Base-by-base conservation (phyloP, 495 filamentous ascomycete genomes). In the Trypethelium eluteriae region DNA sequence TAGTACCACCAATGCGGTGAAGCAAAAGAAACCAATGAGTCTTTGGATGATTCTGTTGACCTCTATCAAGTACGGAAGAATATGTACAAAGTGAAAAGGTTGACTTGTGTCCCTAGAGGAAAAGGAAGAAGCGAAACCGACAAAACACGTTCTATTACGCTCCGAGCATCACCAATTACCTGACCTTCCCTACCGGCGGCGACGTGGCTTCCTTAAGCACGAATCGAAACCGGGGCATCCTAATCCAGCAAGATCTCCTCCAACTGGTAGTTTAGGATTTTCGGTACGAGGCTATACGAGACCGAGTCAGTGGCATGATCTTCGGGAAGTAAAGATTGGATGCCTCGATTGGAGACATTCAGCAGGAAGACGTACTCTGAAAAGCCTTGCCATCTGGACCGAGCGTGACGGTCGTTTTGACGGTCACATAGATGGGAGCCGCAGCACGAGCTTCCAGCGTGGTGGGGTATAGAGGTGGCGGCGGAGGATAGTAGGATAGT, bases 351-450 rank as follows among this genome's bases (percentile, higher is more conserved):
- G 49, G 5, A 53, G 49, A 53, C 53, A 36, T n/a, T 18, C 25
- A 59, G 5, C 11, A 6, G 6, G 5, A 4, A 3, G 32, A 59
- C 53, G 32, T 36, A 59, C 53, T 59, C 14, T 59, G 34, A 32
- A 59, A 59, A 59, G 53, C 53, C 36, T 59, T 34, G 32, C 53
- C 53, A 36, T 59, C 53, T 9, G 53, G 32, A 10, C 53, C 53
- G 32, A 59, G 53, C 7, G 53, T 59, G 18, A 59, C 53, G 7
- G 53, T 59, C n/a, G 53, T 59, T 14, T 59, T 59, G 53, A 59
- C 53, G 6, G 53, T 59, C 7, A 59, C 53, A 9, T 35, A 9
- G 53, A 59, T 59, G 4, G 53, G 53, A 5, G 11, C 5, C 3
- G 53, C 53, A 59, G 32, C 32, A 32, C 53, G 53, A 59, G 53